Conservation (phyloP, 139 green algal genomes). For the Eudorina sp. region DNA sequence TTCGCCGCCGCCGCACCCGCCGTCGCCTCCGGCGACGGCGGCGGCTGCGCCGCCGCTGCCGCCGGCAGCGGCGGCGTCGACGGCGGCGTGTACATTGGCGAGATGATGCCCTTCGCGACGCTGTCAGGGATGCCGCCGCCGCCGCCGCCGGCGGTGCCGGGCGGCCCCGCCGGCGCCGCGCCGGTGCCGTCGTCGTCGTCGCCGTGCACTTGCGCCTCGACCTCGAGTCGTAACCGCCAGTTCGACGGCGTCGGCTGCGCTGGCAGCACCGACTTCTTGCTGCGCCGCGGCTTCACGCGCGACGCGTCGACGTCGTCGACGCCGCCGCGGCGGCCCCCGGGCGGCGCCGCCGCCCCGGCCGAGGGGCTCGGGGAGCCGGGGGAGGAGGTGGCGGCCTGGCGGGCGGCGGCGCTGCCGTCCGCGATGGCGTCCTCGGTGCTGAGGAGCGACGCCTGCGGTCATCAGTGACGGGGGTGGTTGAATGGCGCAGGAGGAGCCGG, state of each 20-base stretch:
- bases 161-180: not conserved
- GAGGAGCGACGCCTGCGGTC: slow-evolving; percentile 39
- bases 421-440: slow-evolving; percentile 43
- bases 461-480: not conserved
- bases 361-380: not conserved
- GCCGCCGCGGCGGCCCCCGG: not conserved
- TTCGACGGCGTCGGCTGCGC: slow-evolving; percentile 15
- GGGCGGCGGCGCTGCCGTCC: slow-evolving; percentile 38
- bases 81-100: not conserved
- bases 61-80: not conserved
- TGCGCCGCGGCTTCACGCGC: not conserved
- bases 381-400: slow-evolving; percentile 20
- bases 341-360: not conserved
- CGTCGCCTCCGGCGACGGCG: not conserved
- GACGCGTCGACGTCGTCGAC: not conserved
- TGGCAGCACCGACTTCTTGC: slow-evolving; percentile 33
- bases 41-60: not conserved
- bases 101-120: slow-evolving; percentile 21
- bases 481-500: not conserved
- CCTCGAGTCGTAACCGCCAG: slow-evolving; percentile 46
- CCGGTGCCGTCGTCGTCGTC: not conserved
- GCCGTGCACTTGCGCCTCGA: slow-evolving; percentile 40
- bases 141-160: not conserved
- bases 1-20: no score
- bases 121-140: slow-evolving; percentile 32